Evolutionary conservation across 2,329 filamentous ascomycete genomes (phyloP).

Genomic region (Coniochaeta pulveracea): DNA sequence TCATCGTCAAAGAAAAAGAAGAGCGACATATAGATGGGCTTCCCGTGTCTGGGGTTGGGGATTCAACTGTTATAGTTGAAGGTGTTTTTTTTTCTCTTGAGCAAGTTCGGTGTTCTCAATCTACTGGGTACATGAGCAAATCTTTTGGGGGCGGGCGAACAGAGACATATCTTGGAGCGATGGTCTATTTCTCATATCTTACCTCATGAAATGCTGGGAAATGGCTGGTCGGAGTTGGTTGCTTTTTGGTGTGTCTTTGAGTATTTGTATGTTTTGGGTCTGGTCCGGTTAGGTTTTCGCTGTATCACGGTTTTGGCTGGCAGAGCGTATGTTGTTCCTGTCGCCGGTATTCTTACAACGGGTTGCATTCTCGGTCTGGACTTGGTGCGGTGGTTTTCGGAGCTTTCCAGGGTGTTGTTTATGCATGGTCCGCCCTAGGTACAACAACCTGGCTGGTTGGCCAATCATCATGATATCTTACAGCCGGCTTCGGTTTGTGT

Average conservation of each 20-base stretch:
- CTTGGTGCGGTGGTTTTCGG: constrained; percentile 5
- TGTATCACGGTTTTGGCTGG: constrained; percentile 12
- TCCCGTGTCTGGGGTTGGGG: neutral
- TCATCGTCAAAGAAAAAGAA: constrained; percentile 34
- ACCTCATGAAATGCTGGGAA: constrained; percentile 16
- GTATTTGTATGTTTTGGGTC: constrained; percentile 9
- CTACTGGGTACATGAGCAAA: constrained; percentile 18
- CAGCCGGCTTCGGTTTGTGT: too few species aligned
- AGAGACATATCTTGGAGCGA: constrained; percentile 12
- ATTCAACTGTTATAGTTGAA: constrained; percentile 8
- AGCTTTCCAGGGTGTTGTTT: constrained; percentile 10
- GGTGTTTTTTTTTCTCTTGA: constrained; percentile 21
- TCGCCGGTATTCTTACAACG: too few species aligned
- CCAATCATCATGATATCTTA: too few species aligned
- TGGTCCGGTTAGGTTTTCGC: constrained; percentile 13
- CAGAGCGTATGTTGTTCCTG: too few species aligned
- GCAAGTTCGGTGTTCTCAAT: constrained; percentile 1
- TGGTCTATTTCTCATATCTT: constrained; percentile 8
- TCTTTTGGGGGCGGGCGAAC: constrained; percentile 16
- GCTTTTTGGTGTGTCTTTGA: constrained; percentile 9
- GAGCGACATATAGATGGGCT: constrained; percentile 36
- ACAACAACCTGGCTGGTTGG: too few species aligned
- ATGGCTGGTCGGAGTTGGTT: constrained; percentile 24
- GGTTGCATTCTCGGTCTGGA: constrained; percentile 14
- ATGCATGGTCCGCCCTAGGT: too few species aligned